These are phyloP conservation scores for Glomus cerebriforme DNA, from an alignment of 192 early-diverging fungal genomes.

Conservation along the genomic window DNA sequence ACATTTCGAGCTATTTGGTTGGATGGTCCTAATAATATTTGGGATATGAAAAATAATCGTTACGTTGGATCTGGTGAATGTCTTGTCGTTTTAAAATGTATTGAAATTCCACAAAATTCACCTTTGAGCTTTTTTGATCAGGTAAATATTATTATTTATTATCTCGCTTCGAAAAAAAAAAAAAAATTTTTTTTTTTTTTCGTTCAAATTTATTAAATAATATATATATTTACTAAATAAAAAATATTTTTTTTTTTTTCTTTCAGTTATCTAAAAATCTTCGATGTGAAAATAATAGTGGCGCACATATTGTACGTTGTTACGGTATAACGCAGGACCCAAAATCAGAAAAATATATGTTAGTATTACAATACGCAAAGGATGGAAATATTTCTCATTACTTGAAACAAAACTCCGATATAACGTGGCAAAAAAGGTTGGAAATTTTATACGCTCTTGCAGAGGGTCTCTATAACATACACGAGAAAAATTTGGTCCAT, in stretches of 20 bases:
- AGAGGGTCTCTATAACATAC: slow-evolving; percentile 41
- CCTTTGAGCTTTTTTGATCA: slow-evolving; percentile 3
- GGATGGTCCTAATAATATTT: slow-evolving; percentile 5
- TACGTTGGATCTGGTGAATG: slow-evolving; percentile 1
- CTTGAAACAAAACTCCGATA: slow-evolving; percentile 34
- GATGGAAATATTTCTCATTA: slow-evolving; percentile 41
- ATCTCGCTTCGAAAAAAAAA: not conserved
- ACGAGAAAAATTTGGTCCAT: slow-evolving; percentile 43
- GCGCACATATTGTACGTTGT: not conserved
- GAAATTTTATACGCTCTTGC: slow-evolving; percentile 39
- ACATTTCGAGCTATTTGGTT: slow-evolving; percentile 13
- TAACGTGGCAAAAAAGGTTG: slow-evolving; percentile 37
- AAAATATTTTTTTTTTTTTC: not conserved
- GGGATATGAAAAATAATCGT: not conserved
- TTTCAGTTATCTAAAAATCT: not conserved
- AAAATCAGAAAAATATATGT: slow-evolving; percentile 38
- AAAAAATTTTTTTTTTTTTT: not conserved
- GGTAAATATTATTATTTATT: not conserved
- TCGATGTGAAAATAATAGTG: not conserved
- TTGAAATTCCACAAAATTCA: slow-evolving; percentile 7
- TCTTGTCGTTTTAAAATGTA: slow-evolving; percentile 7
- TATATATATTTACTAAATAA: not conserved
- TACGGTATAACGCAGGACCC: slow-evolving; percentile 20
- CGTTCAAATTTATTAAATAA: not conserved
- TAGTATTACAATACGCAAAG: slow-evolving; percentile 42